Base-by-base conservation (phyloP, 768 basidiomycete genomes). In the Auricularia cornea region DNA sequence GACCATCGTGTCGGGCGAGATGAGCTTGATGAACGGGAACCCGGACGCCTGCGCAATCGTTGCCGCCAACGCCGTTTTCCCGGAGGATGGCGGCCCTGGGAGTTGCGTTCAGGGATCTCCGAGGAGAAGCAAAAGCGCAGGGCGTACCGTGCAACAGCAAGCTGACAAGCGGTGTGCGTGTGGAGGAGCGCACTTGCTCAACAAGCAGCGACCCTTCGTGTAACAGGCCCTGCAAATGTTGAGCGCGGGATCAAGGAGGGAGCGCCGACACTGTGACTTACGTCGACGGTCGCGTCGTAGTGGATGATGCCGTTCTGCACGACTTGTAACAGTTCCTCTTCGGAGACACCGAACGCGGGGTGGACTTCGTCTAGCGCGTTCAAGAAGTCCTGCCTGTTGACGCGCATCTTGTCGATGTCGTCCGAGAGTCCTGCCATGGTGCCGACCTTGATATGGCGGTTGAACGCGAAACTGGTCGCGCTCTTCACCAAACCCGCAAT, bases 221-320 rank as follows among this genome's bases (percentile, higher is more conserved):
- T 44, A 98, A 77, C 32, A 96, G 83, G 71, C 91, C 88, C 95
- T 97, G 71, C 0, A 70, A 18, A 54, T 11, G 12, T 61, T 28
- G 14, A 60, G 44, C 60, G 29, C 63, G 26, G 38, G 57, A 38
- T 4, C 16, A 38, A 26, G 54, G 16, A 57, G 56, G 31, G 54
- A 51, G 62, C 62, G 56, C 41, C 64, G 3, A n/a, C 29, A 78
- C 88, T n/a, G n/a, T n/a, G n/a, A n/a, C n/a, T 72, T 68, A 95
- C 95, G 70, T 96, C 88, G 68, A 98, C 77, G 44, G 80, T 78
- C 6, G 71, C 63, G 73, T 86, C 87, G 72, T 84, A 97, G 71
- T 94, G 92, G 52, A 98, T 94, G 73, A 98, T 98, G 3, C 97
- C 97, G 71, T 98, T 92, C 75, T 95, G 92, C 26, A 98, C 89